These are phyloP conservation scores for Pezicula carpinea DNA, from an alignment of 2,329 filamentous ascomycete species.

Conservation along the genomic window DNA sequence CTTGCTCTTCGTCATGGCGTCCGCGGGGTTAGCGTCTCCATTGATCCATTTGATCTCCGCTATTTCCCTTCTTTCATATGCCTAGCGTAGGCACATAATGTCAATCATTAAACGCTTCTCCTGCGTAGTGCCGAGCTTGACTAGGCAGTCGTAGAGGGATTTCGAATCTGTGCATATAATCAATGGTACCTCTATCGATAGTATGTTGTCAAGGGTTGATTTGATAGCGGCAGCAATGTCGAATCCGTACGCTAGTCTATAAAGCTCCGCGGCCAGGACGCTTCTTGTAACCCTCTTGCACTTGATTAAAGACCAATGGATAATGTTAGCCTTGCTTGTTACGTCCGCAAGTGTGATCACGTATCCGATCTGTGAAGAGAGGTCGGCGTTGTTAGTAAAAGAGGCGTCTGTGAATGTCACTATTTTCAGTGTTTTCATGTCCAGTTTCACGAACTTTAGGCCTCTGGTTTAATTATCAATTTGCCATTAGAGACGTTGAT, in stretches of 20 bases:
- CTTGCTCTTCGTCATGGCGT: too few relatives aligned
- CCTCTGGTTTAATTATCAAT: not conserved
- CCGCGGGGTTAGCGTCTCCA: too few relatives aligned
- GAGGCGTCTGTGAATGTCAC: not conserved
- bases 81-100: not conserved
- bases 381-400: not conserved
- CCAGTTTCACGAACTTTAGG: not conserved
- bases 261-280: too few relatives aligned
- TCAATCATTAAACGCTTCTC: slow-evolving; percentile 3
- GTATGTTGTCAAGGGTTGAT: not conserved
- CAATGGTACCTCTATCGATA: not conserved
- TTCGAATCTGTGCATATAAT: not conserved
- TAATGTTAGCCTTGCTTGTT: too few relatives aligned
- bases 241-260: too few relatives aligned
- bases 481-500: not conserved
- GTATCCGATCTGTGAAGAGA: not conserved
- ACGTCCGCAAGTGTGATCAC: not conserved
- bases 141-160: slow-evolving; percentile 1
- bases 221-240: not conserved
- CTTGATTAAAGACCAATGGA: too few relatives aligned
- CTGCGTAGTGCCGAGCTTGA: not conserved
- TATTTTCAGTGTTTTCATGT: not conserved
- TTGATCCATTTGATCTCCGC: not conserved
- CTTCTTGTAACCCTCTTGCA: too few relatives aligned
- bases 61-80: not conserved